Conservation (phyloP, 2,329 filamentous ascomycete species). For the Berkeleyomyces basicola region DNA sequence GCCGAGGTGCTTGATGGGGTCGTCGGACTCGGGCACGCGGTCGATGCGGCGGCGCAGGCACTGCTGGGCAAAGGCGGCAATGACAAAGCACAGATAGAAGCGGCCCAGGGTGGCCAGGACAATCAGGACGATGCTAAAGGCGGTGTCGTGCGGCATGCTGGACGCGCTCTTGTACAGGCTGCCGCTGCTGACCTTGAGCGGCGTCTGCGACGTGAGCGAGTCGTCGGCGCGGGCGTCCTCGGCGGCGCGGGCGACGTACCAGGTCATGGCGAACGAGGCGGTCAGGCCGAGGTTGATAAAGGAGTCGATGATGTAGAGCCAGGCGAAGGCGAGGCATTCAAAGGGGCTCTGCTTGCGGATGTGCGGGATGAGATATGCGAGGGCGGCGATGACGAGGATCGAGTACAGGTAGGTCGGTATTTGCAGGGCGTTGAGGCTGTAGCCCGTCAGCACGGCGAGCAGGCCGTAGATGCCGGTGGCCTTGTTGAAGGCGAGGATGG, state of each 20-base stretch:
- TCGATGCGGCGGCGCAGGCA: constrained; percentile 50
- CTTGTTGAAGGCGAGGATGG: constrained; percentile 80
- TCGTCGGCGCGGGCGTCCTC: constrained; percentile 11
- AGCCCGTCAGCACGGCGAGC: constrained; percentile 75
- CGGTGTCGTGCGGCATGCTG: constrained; percentile 38
- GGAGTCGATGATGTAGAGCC: constrained; percentile 72
- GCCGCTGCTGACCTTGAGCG: constrained; percentile 7
- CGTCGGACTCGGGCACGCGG: constrained; percentile 8
- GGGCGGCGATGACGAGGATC: constrained; percentile 48
- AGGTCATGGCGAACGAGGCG: constrained; percentile 61
- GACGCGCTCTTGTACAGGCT: constrained; percentile 6
- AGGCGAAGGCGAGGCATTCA: constrained; percentile 65
- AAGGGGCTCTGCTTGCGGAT: constrained; percentile 65
- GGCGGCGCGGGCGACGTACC: constrained; percentile 57
- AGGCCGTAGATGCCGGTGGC: constrained; percentile 80
- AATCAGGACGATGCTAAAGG: constrained; percentile 63
- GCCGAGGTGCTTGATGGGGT: constrained; percentile 11
- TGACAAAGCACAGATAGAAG: constrained; percentile 68
- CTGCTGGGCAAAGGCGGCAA: constrained; percentile 67
- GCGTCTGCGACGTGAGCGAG: constrained; percentile 12
- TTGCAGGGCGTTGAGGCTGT: constrained; percentile 65
- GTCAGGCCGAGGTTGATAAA: constrained; percentile 71
- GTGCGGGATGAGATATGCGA: constrained; percentile 57
- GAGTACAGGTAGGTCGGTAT: constrained; percentile 88
- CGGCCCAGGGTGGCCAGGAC: constrained; percentile 56